Evolutionary conservation across 129 eudicot genomes (phyloP).

Genomic region (Erigeron canadensis): DNA sequence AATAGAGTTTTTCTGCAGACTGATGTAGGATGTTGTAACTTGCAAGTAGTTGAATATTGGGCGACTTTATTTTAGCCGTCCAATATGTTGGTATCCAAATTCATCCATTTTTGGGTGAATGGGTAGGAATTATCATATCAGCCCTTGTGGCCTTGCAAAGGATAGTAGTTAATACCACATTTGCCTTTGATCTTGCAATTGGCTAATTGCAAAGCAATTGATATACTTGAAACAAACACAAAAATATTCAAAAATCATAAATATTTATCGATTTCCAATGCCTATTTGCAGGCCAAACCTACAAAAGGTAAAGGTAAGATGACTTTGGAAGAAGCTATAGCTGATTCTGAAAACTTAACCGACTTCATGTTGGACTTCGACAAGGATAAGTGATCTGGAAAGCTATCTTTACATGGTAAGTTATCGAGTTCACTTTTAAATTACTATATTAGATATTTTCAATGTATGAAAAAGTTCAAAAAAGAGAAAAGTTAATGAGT

Average conservation of each 20-base stretch:
- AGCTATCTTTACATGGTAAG: slow-evolving; percentile 12
- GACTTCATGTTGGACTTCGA: slow-evolving; percentile 96
- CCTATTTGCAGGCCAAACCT: slow-evolving; percentile 64
- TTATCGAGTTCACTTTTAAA: slow-evolving; percentile 11
- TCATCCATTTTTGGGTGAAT: neutral
- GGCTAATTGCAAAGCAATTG: too few species aligned
- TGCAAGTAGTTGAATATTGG: neutral
- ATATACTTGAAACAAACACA: neutral
- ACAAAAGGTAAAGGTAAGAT: slow-evolving; percentile 54
- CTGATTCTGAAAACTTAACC: slow-evolving; percentile 89
- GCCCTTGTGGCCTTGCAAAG: neutral
- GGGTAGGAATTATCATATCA: neutral
- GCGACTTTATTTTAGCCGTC: slow-evolving; percentile 1
- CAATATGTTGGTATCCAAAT: neutral
- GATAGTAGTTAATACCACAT: too few species aligned
- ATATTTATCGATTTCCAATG: neutral
- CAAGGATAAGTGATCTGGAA: slow-evolving; percentile 52
- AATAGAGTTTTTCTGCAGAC: too few species aligned
- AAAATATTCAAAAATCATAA: neutral
- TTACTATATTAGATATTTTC: neutral
- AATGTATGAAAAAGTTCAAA: neutral
- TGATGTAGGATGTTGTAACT: too few species aligned
- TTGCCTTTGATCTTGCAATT: too few species aligned
- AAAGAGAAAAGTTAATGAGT: neutral
- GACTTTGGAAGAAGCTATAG: slow-evolving; percentile 86